phyloP scores from a whole-genome alignment of 2,329 filamentous ascomycete genomes.

The Trichophyton verrucosum region DNA sequence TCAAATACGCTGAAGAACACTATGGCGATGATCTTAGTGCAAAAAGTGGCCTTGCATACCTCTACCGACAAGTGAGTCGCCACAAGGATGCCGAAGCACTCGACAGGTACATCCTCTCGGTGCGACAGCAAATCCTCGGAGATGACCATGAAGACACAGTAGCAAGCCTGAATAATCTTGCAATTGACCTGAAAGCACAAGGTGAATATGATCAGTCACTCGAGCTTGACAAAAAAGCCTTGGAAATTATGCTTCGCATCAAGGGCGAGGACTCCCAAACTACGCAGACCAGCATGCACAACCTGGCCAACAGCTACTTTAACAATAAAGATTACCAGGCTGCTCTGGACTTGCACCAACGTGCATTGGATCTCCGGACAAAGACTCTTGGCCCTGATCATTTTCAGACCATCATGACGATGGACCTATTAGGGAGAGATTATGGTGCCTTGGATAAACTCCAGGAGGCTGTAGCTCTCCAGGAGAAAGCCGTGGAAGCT shows the following conservation, averaged over 20 bases:
- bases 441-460: neutral
- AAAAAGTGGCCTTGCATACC: neutral
- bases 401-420: constrained; percentile 15
- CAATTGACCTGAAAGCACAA: neutral
- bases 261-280: neutral
- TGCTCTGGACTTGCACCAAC: constrained; percentile 14
- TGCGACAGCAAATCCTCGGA: constrained; percentile 13
- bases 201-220: neutral
- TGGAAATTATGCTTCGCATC: neutral
- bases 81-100: constrained; percentile 16
- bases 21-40: neutral
- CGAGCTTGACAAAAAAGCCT: neutral
- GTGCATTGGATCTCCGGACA: constrained; percentile 12
- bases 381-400: constrained; percentile 16
- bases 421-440: constrained; percentile 7
- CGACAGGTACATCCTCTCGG: constrained; percentile 12
- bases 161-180: neutral
- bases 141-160: constrained; percentile 17
- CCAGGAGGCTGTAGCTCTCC: neutral
- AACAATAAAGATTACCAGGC: constrained; percentile 11
- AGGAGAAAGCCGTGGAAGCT: constrained; percentile 2
- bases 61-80: constrained; percentile 8
- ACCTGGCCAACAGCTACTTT: constrained; percentile 8
- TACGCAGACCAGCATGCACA: constrained; percentile 9
- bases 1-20: neutral